Conservation (phyloP, 1,284 basidiomycete species). For the Microbotryomycetes sp. region DNA sequence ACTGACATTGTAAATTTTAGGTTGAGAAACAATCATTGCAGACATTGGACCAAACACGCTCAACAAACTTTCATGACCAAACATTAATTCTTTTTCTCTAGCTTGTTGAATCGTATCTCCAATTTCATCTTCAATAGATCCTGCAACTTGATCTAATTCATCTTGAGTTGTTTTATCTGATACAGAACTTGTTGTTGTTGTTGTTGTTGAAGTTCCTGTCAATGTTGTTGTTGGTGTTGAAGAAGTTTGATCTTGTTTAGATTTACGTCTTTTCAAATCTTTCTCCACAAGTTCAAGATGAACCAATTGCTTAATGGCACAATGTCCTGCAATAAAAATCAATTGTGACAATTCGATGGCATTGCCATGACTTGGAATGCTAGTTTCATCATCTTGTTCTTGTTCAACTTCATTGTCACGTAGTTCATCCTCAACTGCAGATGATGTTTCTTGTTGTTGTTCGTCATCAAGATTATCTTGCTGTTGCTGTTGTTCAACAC, state of each 20-base stretch:
- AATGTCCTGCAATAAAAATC: conserved; percentile 89
- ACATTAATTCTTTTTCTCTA: conserved; percentile 81
- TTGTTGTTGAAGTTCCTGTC: conserved; percentile 82
- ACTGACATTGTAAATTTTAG: conserved; percentile 74
- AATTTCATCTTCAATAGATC: conserved; percentile 97
- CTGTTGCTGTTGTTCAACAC: conserved; percentile 11
- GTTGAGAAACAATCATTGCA: conserved; percentile 74
- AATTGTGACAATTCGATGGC: conserved; percentile 84
- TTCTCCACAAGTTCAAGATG: conserved; percentile 95
- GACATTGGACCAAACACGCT: conserved; percentile 83
- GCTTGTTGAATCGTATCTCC: conserved; percentile 80
- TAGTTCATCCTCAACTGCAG: background rate
- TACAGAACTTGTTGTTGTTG: too few species aligned
- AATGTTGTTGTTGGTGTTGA: conserved; percentile 34
- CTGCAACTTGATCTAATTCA: conserved; percentile 92
- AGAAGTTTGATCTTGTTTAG: conserved; percentile 60
- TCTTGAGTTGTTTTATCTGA: too few species aligned
- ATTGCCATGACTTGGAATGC: conserved; percentile 50
- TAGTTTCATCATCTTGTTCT: background rate
- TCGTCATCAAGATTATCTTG: conserved; percentile 15
- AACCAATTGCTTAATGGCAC: conserved; percentile 95
- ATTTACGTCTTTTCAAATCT: conserved; percentile 93
- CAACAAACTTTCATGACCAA: conserved; percentile 74
- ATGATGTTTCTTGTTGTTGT: background rate
- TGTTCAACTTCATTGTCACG: background rate